A percentile compares a stretch with the other conserved stretches of the same genome.
These are phyloP conservation scores for Termitomyces sp. DNA, from an alignment of 768 basidiomycete genomes.

Conservation along the genomic window DNA sequence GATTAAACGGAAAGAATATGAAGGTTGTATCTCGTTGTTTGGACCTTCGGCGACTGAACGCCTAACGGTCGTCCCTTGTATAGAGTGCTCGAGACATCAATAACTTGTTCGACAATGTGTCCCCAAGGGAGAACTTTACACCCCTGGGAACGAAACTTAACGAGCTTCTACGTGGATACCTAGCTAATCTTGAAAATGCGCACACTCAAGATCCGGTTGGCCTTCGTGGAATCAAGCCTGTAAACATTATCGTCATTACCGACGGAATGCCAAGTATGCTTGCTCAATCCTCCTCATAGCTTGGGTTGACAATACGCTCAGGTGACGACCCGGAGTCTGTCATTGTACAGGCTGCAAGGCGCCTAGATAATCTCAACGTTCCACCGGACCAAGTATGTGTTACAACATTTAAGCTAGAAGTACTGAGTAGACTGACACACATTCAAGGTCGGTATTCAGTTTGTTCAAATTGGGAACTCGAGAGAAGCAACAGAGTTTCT, in stretches of 20 bases:
- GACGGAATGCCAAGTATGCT: constrained; percentile 57
- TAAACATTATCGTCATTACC: constrained; percentile 58
- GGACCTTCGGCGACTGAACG: neutral
- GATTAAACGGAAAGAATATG: constrained; percentile 25
- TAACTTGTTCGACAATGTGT: constrained; percentile 36
- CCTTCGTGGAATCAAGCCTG: constrained; percentile 36
- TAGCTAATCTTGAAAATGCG: constrained; percentile 21
- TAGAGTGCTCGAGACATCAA: constrained; percentile 34
- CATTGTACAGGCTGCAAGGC: constrained; percentile 40
- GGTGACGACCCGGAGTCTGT: constrained; percentile 47
- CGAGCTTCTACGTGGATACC: constrained; percentile 23
- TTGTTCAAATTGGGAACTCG: constrained; percentile 61
- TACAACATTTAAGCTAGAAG: neutral
- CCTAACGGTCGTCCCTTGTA: neutral
- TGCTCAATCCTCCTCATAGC: neutral
- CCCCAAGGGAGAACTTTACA: constrained; percentile 34
- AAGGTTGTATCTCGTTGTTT: constrained; percentile 24
- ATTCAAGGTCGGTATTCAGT: constrained; percentile 58
- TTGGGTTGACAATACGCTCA: constrained; percentile 15
- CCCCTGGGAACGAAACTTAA: constrained; percentile 35
- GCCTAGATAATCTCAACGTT: constrained; percentile 46
- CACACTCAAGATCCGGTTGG: constrained; percentile 13
- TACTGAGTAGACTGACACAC: neutral
- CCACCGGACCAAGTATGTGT: constrained; percentile 45
- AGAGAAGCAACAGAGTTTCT: constrained; percentile 37